Conservation (phyloP, 2,329 filamentous ascomycete species). For the Coleophoma cylindrospora region DNA sequence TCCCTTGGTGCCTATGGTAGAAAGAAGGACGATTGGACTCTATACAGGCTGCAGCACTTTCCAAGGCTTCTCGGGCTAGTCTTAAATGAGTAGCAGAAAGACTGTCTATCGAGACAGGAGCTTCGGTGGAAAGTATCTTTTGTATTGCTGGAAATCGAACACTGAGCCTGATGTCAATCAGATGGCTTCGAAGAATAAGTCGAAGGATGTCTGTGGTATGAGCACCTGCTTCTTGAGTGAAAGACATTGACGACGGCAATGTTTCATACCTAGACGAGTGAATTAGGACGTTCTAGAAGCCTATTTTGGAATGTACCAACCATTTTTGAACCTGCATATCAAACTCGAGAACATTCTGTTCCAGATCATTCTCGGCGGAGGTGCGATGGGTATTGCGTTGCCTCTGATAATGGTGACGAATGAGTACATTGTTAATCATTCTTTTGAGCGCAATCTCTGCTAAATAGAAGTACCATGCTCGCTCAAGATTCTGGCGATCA, state of each 20-base stretch:
- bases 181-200: not conserved
- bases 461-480: not conserved
- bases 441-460: constrained; percentile 1
- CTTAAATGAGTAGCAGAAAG: not conserved
- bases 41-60: not conserved
- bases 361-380: not conserved
- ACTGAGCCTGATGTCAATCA: not conserved
- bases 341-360: not conserved
- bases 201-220: not conserved
- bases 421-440: not conserved
- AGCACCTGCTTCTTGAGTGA: not conserved
- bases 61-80: not conserved
- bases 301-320: not conserved
- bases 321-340: not conserved
- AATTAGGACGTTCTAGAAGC: not conserved
- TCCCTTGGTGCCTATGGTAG: constrained; percentile 1
- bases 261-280: not conserved
- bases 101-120: not conserved
- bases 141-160: not conserved
- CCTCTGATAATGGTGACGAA: not conserved
- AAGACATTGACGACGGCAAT: not conserved
- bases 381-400: too few relatives aligned
- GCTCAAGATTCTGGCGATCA: not conserved
- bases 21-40: not conserved
- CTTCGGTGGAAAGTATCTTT: not conserved